Evolutionary conservation across 2,329 filamentous ascomycete species (phyloP), one percentile per base, ranked within the genome.

Genomic region (Pseudogymnoascus sp.): DNA sequence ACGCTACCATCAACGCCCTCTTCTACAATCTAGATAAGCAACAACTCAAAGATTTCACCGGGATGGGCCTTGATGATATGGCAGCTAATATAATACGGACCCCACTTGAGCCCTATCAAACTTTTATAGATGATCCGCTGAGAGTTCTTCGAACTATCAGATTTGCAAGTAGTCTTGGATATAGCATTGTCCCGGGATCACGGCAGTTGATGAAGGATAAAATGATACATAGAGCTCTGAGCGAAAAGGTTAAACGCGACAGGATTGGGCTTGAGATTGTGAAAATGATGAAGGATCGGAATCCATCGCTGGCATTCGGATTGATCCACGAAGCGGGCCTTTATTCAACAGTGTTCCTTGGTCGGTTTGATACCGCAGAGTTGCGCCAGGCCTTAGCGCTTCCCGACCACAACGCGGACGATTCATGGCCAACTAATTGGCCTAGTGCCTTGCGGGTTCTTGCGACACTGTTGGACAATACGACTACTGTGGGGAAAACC

Each of bases 1-100:
- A 97, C 75, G 91, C 91, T n/a, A 96, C 90, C 0, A 84, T 96
- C 65, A 97, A 97, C 71, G 90, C 92, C 22, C 82, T 97, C 66
- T 96, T 96, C 75, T 96, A 92, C 78, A 96, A 96, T 67, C 76
- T 97, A 35, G 85, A 91, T 69, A 90, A 87, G 0, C 80, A 82
- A 15, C 69, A 80, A 62, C 81, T 96, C 38, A 91, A 96, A 71
- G 92, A 97, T 71, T 87, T 93, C 63, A 94, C 90, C 0, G 81
- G 81, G 3, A 61, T 50, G 47, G 91, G 92, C 0, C 76, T 93
- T 41, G 70, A 80, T 3, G 91, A 96, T 69, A 84, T 96, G 84
- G 72, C 79, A 36, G 76, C 78, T 1, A 82, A 82, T 62, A 76
- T 92, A 60, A 90, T 97, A 64, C 81, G 88, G 50, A 96, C 92